Evolutionary conservation across 176 grass and related monocot genomes (phyloP).

Genomic region (Microstegium vimineum): DNA sequence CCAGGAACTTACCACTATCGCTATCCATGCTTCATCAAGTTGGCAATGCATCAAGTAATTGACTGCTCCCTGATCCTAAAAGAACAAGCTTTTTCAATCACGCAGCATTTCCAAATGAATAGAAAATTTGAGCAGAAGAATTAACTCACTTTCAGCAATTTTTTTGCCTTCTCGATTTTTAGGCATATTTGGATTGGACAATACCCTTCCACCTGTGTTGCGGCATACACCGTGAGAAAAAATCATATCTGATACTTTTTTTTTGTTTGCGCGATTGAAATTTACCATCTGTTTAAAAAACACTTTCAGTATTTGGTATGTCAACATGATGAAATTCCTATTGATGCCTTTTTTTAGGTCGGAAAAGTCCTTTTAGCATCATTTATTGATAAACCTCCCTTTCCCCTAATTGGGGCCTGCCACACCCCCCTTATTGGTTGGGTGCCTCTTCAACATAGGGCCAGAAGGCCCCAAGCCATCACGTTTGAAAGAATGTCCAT

Average conservation of each 20-base stretch:
- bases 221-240: constrained; percentile 18
- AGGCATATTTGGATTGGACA: constrained; percentile 68
- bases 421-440: constrained; percentile 41
- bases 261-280: background rate
- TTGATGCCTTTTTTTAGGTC: constrained; percentile 57
- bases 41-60: constrained; percentile 80
- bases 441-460: constrained; percentile 43
- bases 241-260: constrained; percentile 22
- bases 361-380: constrained; percentile 32
- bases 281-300: constrained; percentile 83
- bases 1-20: constrained; percentile 71
- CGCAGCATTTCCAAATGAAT: background rate
- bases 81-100: background rate
- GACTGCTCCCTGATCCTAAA: constrained; percentile 95
- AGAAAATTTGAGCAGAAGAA: background rate
- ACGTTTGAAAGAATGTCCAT: constrained; percentile 35
- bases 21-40: constrained; percentile 81
- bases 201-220: constrained; percentile 79
- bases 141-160: constrained; percentile 75
- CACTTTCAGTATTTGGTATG: constrained; percentile 57
- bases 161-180: constrained; percentile 82
- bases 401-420: constrained; percentile 27
- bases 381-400: constrained; percentile 46
- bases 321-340: constrained; percentile 53
- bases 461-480: constrained; percentile 45